Evolutionary conservation across 495 filamentous ascomycete species (phyloP).

Genomic region (Bombardia bombarda): DNA sequence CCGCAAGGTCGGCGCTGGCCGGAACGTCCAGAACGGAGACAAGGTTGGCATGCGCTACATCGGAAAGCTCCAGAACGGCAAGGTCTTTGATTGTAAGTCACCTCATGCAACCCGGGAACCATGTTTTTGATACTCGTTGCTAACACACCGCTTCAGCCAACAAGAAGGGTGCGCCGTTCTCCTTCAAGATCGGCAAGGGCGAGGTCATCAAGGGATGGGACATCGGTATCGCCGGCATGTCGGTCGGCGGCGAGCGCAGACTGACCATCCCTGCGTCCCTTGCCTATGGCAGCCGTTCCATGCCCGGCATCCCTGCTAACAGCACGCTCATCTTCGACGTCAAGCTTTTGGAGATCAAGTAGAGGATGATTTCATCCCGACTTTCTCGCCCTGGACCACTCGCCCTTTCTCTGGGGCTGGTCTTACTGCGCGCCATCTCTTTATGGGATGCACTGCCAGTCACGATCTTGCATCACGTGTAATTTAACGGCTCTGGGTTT

Average conservation of each 20-base stretch:
- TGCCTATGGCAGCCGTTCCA: constrained; percentile 75
- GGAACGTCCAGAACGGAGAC: constrained; percentile 75
- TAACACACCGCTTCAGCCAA: constrained; percentile 54
- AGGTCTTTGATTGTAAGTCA: constrained; percentile 85
- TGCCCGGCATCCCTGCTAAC: constrained; percentile 81
- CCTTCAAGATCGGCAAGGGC: constrained; percentile 84
- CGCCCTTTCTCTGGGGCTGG: background rate
- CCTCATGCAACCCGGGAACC: constrained; percentile 1
- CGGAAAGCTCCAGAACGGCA: constrained; percentile 85
- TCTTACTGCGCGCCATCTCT: no score
- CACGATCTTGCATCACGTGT: constrained; percentile 1
- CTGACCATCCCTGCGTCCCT: constrained; percentile 77
- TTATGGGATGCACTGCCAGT: constrained; percentile 9
- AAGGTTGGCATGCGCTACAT: constrained; percentile 92
- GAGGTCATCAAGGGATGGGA: constrained; percentile 99
- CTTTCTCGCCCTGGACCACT: background rate
- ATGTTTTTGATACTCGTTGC: constrained; percentile 12
- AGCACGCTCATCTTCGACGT: constrained; percentile 88
- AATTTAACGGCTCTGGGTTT: constrained; percentile 7
- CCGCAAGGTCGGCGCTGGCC: constrained; percentile 80
- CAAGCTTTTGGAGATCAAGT: constrained; percentile 69
- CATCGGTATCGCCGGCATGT: constrained; percentile 85
- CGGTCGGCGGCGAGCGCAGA: constrained; percentile 84
- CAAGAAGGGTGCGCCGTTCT: constrained; percentile 96
- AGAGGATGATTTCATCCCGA: constrained; percentile 12